Evolutionary conservation across 1,139 yeast genomes (phyloP), one percentile per base, ranked within the genome.

Genomic region (Nakaseomyces bracarensis): DNA sequence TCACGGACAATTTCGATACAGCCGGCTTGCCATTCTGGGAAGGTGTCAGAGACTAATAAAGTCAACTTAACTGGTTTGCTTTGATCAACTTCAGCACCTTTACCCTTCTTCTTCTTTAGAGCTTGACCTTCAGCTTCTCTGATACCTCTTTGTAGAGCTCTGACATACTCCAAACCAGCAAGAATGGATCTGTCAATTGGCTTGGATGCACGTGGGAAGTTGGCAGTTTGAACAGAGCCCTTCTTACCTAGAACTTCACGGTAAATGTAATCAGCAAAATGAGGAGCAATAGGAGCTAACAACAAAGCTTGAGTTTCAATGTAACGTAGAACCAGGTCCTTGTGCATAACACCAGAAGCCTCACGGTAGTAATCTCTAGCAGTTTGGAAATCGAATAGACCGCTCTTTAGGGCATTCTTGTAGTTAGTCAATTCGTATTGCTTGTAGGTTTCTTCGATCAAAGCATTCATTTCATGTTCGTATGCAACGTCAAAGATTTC

Each of bases 321-420:
- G 63, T 86, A 91, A 57, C 79, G 79, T 55, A 78, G 62, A 38
- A 86, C 81, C 52, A 93, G 72, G 53, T 84, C 95, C 57, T 71
- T 76, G 69, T 86, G 96, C 95, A 91, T 84, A 27, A 71, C 70
- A 14, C 68, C 67, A 38, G 75, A 64, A 41, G 82, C 75, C 55
- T 91, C 97, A 68, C 98, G 82, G 70, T 91, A 91, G 69, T 82
- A 87, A 67, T 93, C 99, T 69, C 98, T 82, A 20, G 96, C 80
- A 48, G 87, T 75, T 69, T 87, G 97, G 74, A 80, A 83, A 64
- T 93, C 98, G 57, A 91, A 93, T 55, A 91, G 75, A 52, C 96
- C 97, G 41, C 71, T 72, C 69, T 91, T 89, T 63, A 91, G 76
- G 15, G 95, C 98, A 47, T 77, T 77, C 69, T 91, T 91, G 72